Evolutionary conservation across 306 rosid genomes (phyloP).

Genomic region (Pueraria montana): DNA sequence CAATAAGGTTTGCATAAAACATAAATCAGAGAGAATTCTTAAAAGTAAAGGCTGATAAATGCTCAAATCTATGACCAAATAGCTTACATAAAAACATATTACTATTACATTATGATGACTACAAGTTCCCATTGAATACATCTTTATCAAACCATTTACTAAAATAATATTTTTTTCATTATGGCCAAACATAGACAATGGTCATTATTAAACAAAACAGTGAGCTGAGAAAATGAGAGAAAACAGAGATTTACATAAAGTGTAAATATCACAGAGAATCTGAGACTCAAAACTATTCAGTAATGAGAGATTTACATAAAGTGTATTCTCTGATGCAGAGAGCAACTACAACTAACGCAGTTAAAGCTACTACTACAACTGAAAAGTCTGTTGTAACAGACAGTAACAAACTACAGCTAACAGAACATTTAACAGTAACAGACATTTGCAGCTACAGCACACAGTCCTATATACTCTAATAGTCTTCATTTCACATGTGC

Average conservation of each 20-base stretch:
- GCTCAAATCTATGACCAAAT: constrained; percentile 12
- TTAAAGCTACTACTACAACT: not conserved
- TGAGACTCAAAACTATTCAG: not conserved
- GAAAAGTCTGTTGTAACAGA: no score
- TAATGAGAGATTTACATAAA: not conserved
- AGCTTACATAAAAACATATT: constrained; percentile 22
- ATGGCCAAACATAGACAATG: constrained; percentile 18
- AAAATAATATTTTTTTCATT: constrained; percentile 4
- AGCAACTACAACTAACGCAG: not conserved
- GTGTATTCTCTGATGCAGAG: not conserved
- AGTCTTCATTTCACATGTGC: not conserved
- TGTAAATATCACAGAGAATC: not conserved
- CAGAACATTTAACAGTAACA: not conserved
- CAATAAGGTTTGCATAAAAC: constrained; percentile 6
- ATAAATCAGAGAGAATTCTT: constrained; percentile 18
- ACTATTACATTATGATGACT: not conserved
- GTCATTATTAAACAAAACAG: constrained; percentile 6
- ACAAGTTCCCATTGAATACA: constrained; percentile 22
- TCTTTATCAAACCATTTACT: constrained; percentile 16
- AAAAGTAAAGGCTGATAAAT: constrained; percentile 27
- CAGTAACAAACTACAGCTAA: not conserved
- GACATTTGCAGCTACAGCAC: not conserved
- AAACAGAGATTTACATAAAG: no score
- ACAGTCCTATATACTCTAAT: not conserved
- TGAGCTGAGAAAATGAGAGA: not conserved